A percentile compares a stretch with the other conserved stretches of the same genome.
Conservation (phyloP, 2,329 filamentous ascomycete genomes). For the Paramyrothecium roridum region DNA sequence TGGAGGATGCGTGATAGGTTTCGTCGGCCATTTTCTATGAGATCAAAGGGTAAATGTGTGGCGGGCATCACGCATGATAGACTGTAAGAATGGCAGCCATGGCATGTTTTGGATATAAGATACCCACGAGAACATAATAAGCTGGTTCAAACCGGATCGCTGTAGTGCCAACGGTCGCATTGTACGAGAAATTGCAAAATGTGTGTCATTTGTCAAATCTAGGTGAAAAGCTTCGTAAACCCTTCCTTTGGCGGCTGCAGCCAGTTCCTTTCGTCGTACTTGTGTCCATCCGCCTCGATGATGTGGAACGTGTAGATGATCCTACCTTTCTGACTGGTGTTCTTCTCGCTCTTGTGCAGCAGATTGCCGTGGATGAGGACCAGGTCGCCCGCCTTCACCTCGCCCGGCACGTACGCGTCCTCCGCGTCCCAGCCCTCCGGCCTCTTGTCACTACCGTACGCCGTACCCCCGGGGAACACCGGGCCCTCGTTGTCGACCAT, state of each 20-base stretch:
- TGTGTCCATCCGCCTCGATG: conserved; percentile 73
- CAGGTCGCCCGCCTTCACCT: conserved; percentile 87
- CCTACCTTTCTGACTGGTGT: conserved; percentile 77
- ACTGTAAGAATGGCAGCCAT: conserved; percentile 9
- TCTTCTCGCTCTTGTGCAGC: conserved; percentile 94
- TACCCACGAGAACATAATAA: conserved; percentile 2
- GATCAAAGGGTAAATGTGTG: neutral
- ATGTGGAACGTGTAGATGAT: conserved; percentile 98
- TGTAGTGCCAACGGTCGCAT: neutral
- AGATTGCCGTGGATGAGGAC: conserved; percentile 95
- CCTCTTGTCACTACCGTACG: conserved; percentile 43
- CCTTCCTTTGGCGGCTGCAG: conserved; percentile 78
- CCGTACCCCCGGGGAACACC: conserved; percentile 55
- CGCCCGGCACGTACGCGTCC: conserved; percentile 67
- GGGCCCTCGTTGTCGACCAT: conserved; percentile 69
- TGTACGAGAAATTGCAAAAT: neutral
- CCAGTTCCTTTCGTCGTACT: conserved; percentile 90
- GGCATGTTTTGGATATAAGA: conserved; percentile 6
- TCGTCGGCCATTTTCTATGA: neutral
- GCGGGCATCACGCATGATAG: neutral
- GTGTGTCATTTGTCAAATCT: conserved; percentile 3
- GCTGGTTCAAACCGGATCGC: neutral
- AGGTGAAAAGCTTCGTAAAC: conserved; percentile 66
- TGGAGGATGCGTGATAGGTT: neutral
- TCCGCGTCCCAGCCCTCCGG: conserved; percentile 29